A percentile compares a stretch with the other conserved stretches of the same genome.
These are phyloP conservation scores for Globomyces sp. DNA, from an alignment of 371 early-diverging fungal genomes.

Conservation along the genomic window DNA sequence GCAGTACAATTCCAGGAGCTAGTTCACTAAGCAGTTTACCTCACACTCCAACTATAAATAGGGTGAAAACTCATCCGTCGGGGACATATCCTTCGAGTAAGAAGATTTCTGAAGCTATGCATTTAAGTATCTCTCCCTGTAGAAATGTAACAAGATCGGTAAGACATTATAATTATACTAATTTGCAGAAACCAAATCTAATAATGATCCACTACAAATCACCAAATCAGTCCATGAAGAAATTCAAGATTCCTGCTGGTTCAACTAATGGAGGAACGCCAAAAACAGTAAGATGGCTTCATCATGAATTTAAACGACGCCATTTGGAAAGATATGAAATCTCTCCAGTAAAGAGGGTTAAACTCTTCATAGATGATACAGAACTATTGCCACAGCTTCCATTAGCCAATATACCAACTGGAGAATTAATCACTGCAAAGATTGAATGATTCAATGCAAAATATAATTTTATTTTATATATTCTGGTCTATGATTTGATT, in stretches of 20 bases:
- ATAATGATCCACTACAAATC: neutral
- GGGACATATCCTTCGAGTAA: too few species aligned
- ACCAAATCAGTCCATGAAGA: neutral
- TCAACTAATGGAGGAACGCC: neutral
- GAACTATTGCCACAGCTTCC: neutral
- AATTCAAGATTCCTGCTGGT: constrained; percentile 1
- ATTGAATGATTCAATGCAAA: neutral
- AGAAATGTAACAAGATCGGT: too few species aligned
- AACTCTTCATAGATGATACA: neutral
- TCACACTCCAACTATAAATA: too few species aligned
- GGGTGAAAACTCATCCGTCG: too few species aligned
- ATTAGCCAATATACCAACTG: neutral
- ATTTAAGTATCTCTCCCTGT: too few species aligned
- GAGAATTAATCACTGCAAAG: neutral
- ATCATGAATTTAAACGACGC: neutral
- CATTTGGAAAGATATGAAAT: constrained; percentile 8
- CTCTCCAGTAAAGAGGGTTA: neutral
- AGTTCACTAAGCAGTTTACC: too few species aligned
- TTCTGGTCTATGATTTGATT: too few species aligned
- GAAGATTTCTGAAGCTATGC: too few species aligned
- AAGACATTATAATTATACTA: too few species aligned
- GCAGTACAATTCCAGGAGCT: too few species aligned
- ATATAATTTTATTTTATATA: neutral
- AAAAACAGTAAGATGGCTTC: constrained; percentile 8
- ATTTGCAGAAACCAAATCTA: too few species aligned